Conservation (phyloP, 179 eudicot genomes). For the Corrigiola litoralis region DNA sequence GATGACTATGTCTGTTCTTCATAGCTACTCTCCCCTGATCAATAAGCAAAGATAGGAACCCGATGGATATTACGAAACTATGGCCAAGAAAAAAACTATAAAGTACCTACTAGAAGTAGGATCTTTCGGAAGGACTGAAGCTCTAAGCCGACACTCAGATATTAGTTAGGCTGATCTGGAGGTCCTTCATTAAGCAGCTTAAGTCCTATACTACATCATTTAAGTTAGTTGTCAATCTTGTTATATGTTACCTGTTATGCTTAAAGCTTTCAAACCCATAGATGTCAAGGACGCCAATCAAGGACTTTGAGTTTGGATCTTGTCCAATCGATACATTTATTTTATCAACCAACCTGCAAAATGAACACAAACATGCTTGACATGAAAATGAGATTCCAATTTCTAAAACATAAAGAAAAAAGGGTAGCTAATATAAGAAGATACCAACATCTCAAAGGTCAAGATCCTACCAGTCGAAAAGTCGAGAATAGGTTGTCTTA, state of each 20-base stretch:
- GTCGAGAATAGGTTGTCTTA: conserved; percentile 74
- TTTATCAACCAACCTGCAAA: conserved; percentile 87
- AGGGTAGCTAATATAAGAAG: background rate
- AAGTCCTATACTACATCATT: background rate
- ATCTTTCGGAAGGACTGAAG: background rate
- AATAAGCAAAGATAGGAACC: background rate
- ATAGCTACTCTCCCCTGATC: no score
- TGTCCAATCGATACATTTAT: conserved; percentile 93
- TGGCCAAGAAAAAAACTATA: background rate
- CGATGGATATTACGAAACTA: background rate
- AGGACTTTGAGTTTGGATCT: conserved; percentile 75
- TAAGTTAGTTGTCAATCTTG: background rate
- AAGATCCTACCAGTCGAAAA: conserved; percentile 75
- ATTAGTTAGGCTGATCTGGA: background rate
- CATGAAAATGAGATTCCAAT: conserved; percentile 6
- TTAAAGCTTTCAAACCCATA: conserved; percentile 98
- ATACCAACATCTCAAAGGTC: conserved; percentile 2
- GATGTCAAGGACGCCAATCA: conserved; percentile 95
- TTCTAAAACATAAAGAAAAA: background rate
- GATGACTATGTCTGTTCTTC: no score
- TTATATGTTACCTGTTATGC: conserved; percentile 91
- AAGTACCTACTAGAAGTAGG: background rate
- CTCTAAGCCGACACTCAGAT: background rate
- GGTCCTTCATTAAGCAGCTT: background rate
- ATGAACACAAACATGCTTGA: conserved; percentile 11